Evolutionary conservation across 2,329 filamentous ascomycete species (phyloP), one percentile per base, ranked within the genome.

Genomic region (Aspergillus sp.): DNA sequence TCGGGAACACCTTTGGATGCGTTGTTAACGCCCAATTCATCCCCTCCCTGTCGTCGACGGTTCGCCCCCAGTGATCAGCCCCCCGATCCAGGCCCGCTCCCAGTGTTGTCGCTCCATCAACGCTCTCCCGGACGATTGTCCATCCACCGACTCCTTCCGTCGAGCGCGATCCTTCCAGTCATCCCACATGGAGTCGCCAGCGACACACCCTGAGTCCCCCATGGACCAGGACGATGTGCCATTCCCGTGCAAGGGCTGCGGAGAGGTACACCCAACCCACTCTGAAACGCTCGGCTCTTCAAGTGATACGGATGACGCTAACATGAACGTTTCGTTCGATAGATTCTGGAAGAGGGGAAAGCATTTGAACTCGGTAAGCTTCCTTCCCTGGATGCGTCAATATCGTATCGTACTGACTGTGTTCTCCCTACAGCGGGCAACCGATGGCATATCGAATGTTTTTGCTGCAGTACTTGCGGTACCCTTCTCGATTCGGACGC

Each of bases 271-370:
- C 57, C 58, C 36, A 19, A 44, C 44, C 20, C 36, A 19, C 34
- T 31, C 17, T 36, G 40, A 10, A 29, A 7, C 34, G 14, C 16
- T 38, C 34, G 34, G 14, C 21, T 7, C 20, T 21, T 31, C 4
- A n/a, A 16, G 23, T 25, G 11, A 23, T 16, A 19, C 16, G n/a
- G 14, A 47, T 47, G 11, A 29, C 31, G 45, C 46, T 48, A 36
- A 48, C 29, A 34, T 34, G 23, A 16, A 11, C 16, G 16, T 34
- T 16, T 25, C 2, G 7, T 7, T 7, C 14, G 5, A 52, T 71
- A 97, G 91, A 96, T 97, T 62, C 83, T 99, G 17, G 94, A 99
- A 75, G 94, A 99, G 81, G 94, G 94, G 65, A 97, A 97, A 76
- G 94, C 94, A 48, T 99, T 96, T 67, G 94, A 99, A 77, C 82